A percentile compares a stretch with the other conserved stretches of the same genome.
These are phyloP conservation scores for Clathrus columnatus DNA, from an alignment of 768 basidiomycete species.

Conservation along the genomic window DNA sequence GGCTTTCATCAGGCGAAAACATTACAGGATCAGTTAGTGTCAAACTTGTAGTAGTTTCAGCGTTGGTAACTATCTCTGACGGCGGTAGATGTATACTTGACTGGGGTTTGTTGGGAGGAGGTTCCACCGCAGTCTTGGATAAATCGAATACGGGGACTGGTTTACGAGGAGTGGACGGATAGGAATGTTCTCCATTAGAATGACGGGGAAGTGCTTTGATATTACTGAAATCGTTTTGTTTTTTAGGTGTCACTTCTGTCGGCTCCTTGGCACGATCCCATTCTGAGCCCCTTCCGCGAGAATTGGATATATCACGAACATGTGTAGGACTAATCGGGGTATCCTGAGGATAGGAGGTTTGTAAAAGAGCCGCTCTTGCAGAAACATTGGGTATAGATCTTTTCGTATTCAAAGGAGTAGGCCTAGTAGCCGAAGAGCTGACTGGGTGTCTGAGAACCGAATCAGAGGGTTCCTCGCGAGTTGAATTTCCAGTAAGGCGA, in stretches of 20 bases:
- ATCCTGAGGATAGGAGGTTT: not conserved
- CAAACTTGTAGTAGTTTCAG: not conserved
- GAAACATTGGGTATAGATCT: constrained; percentile 4
- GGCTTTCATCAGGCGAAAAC: not conserved
- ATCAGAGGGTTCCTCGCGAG: not conserved
- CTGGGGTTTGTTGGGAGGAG: not conserved
- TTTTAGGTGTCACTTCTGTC: constrained; percentile 9
- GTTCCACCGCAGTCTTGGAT: not conserved
- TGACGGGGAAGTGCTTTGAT: not conserved
- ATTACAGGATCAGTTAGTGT: not conserved
- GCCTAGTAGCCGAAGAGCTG: not conserved
- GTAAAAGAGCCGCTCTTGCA: not conserved
- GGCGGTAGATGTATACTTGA: not conserved
- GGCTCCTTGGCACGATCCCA: constrained; percentile 20
- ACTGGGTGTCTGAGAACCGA: not conserved
- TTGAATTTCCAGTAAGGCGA: constrained; percentile 8
- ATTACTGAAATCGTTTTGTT: not conserved
- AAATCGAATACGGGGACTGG: not conserved
- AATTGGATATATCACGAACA: constrained; percentile 23
- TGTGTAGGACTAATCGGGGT: not conserved
- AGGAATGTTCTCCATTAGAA: not conserved
- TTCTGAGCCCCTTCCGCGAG: constrained; percentile 22
- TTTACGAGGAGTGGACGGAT: constrained; percentile 4
- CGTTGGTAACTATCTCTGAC: not conserved
- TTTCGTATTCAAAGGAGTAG: not conserved